Base-by-base conservation (phyloP, 2,329 filamentous ascomycete species). In the Uncinocarpus reesii region DNA sequence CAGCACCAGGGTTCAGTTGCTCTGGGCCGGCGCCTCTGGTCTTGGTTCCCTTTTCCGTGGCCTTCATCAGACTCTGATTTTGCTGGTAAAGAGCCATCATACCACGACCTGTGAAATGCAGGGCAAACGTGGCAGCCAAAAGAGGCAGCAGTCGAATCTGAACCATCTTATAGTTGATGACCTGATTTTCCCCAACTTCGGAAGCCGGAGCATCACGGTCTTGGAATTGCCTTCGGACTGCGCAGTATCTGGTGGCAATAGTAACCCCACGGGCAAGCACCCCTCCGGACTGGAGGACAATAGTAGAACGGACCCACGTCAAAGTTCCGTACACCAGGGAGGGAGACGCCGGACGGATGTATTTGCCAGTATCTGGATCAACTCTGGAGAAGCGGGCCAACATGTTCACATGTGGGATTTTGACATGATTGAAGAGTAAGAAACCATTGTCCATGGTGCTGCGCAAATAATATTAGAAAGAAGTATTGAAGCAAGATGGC, bases 371-470 rank as follows among this genome's bases (percentile, higher is more conserved):
- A 38, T 77, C 72, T 1, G 79, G 77, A 58, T 87, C 81, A 42
- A 88, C 75, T 2, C 76, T 70, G 0, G 82, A 83, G 69, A 81
- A 87, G n/a, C 76, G 73, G 44, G 80, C 78, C 43, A 88, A 68
- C 81, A 88, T 84, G 67, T 79, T 82, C 55, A 79, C 67, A 60
- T 88, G 83, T 1, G 84, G 84, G 13, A 88, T 71, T 64, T 86
- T 84, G 65, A 85, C 73, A 15, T 86, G 71, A 68, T 87, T 87
- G 66, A 89, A 80, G 18, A 88, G 74, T 8, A 87, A 68, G 71
- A 84, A 88, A 1, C 84, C 84, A 56, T 88, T 89, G 63, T 88
- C 84, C 83, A 86, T 86, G 46, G 81, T 85, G 65, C 68, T 72
- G 51, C 11, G 15, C 2, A 21, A 35, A 4, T 7, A 13, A 15